Evolutionary conservation across 305 asterid genomes (phyloP), one percentile per base, ranked within the genome.

Genomic region (Rubia occidens): DNA sequence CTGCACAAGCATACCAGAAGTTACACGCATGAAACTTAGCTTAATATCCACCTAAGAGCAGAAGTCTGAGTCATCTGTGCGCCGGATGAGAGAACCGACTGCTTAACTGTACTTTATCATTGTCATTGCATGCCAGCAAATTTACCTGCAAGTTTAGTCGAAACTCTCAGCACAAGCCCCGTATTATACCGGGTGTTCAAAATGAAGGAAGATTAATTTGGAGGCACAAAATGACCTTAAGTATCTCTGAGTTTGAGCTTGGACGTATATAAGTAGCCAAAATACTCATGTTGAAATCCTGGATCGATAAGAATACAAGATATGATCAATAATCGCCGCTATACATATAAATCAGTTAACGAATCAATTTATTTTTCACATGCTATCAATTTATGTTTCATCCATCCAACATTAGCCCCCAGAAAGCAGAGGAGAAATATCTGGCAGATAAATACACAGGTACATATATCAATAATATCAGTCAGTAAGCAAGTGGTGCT

Each of bases 261-360:
- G 98, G 95, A 65, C 87, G 87, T 72, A 82, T 68, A 73, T 88
- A 92, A 60, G 95, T 88, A 29, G 96, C 98, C 87, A 92, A 85
- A 71, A 92, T 70, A 71, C 98, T 89, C 91, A 89, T 77, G 85
- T 78, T 85, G 76, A 92, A 92, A 74, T 89, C 96, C 98, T 92
- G 86, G 32, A 78, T 42, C 84, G 8, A 51, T 42, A 10, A 51
- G 56, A 79, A 24, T 64, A 81, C 7, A 64, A 74, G 15, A 75
- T 20, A 18, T 56, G 15, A 44, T 44, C 42, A 63, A 43, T 6
- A 51, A 32, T 17, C 0, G 40, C 49, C 4, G 13, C 11, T 18
- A 6, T 11, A 24, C 20, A 21, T 5, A 44, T 13, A 49, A 21
- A 21, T 8, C 21, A 21, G 42, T 20, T 6, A 29, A 17, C 26